A percentile compares a stretch with the other conserved stretches of the same genome.
These are phyloP conservation scores for Suillus decipiens DNA, from an alignment of 768 basidiomycete species.

Conservation along the genomic window DNA sequence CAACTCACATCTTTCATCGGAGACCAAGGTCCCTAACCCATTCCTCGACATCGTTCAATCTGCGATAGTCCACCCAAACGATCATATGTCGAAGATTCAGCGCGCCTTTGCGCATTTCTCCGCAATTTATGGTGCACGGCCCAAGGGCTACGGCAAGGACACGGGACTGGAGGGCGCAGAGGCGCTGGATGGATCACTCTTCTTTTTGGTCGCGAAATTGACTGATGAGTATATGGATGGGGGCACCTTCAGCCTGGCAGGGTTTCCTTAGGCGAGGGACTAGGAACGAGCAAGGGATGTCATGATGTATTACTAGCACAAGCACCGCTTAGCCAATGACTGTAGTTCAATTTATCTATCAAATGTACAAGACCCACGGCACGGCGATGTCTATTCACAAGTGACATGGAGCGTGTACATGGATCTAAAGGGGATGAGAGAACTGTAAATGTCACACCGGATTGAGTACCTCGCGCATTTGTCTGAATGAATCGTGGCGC, in stretches of 20 bases:
- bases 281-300: not conserved
- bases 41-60: conserved; percentile 44
- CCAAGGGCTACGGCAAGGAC: conserved; percentile 24
- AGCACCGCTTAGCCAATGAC: not conserved
- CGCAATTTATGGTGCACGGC: conserved; percentile 27
- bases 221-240: conserved; percentile 34
- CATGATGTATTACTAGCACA: not conserved
- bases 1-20: conserved; percentile 13
- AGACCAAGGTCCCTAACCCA: conserved; percentile 30
- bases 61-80: conserved; percentile 35
- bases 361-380: not conserved
- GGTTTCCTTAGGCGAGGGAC: conserved; percentile 18
- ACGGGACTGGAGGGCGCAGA: conserved; percentile 34
- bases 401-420: too few species aligned
- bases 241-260: conserved; percentile 29
- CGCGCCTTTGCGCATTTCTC: conserved; percentile 36
- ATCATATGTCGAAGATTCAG: conserved; percentile 37
- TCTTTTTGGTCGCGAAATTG: conserved; percentile 32
- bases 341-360: not conserved
- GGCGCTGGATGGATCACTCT: conserved; percentile 37
- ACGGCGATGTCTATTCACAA: too few species aligned
- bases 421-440: too few species aligned
- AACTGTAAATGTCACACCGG: too few species aligned
- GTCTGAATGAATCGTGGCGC: too few species aligned
- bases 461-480: too few species aligned